phyloP scores from a whole-genome alignment of 139 green algal species.

The Coelastrella sp. region DNA sequence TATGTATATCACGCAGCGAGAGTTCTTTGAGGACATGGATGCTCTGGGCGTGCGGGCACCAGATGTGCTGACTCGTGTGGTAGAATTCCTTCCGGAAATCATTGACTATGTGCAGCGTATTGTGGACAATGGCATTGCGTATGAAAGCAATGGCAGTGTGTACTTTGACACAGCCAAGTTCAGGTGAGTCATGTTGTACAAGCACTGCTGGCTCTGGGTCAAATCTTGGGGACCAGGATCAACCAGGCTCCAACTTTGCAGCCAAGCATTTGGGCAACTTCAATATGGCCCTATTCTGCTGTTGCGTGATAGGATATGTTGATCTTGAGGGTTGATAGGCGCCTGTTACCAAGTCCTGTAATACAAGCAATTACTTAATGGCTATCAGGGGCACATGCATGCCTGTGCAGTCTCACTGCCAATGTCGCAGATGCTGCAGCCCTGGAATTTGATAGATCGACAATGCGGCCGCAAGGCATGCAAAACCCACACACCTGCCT shows the following conservation, averaged over 20 bases:
- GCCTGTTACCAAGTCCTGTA: too few relatives aligned
- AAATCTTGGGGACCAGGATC: too few relatives aligned
- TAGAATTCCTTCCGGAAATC: constrained; percentile 93
- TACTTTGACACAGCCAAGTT: constrained; percentile 97
- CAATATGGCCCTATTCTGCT: too few relatives aligned
- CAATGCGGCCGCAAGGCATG: not conserved
- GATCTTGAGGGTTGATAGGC: too few relatives aligned
- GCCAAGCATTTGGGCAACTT: too few relatives aligned
- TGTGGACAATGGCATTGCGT: constrained; percentile 90
- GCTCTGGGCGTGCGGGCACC: constrained; percentile 83
- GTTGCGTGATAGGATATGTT: too few relatives aligned
- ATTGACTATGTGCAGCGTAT: constrained; percentile 73
- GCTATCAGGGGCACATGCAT: not conserved
- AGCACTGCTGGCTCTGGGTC: too few relatives aligned
- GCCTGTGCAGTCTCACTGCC: too few relatives aligned
- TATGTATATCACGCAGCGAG: constrained; percentile 57
- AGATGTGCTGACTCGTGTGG: constrained; percentile 93
- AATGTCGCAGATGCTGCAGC: too few relatives aligned
- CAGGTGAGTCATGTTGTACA: constrained; percentile 56
- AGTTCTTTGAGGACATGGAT: constrained; percentile 96
- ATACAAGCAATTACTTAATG: too few relatives aligned
- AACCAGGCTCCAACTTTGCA: too few relatives aligned
- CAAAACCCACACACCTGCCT: not conserved
- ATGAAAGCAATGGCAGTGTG: constrained; percentile 87
- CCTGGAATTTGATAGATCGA: too few relatives aligned